Percentiles rank a stretch among this genome's conserved stretches.
Conservation (phyloP, 805 yeast genomes). For the Candida suzukii region DNA sequence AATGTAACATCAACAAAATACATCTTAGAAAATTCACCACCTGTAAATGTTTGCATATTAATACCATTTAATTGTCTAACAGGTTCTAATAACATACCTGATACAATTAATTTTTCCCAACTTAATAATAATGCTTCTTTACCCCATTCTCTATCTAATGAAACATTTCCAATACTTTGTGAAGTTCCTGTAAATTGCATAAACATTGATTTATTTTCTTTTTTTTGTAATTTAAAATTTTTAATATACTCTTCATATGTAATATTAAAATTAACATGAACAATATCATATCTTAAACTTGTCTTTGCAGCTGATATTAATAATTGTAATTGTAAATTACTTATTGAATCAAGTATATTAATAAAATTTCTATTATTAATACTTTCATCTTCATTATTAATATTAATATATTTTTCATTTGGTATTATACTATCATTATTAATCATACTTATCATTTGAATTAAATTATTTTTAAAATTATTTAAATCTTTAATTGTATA, state of each 20-base stretch:
- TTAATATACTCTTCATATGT: constrained; percentile 69
- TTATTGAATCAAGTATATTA: constrained; percentile 32
- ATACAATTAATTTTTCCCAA: constrained; percentile 65
- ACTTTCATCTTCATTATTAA: constrained; percentile 1
- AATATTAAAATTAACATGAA: constrained; percentile 66
- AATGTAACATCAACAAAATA: constrained; percentile 45
- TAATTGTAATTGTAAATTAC: constrained; percentile 66
- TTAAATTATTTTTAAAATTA: constrained; percentile 36
- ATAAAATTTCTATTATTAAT: constrained; percentile 3
- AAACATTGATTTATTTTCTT: constrained; percentile 17
- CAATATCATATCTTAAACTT: constrained; percentile 47
- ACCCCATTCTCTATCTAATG: constrained; percentile 51
- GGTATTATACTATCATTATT: constrained; percentile 6
- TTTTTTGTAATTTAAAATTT: constrained; percentile 40
- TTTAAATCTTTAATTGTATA: constrained; percentile 54
- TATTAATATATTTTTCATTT: neutral
- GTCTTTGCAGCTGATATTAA: constrained; percentile 73
- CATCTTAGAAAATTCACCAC: constrained; percentile 36
- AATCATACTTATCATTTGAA: constrained; percentile 29
- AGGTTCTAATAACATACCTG: constrained; percentile 39
- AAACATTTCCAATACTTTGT: constrained; percentile 13
- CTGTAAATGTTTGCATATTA: constrained; percentile 14
- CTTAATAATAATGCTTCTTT: constrained; percentile 53
- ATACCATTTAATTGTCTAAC: constrained; percentile 16
- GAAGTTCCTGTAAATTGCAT: constrained; percentile 20